Base-by-base conservation (phyloP, 2,329 filamentous ascomycete species). In the Tolypocladium tundrense region DNA sequence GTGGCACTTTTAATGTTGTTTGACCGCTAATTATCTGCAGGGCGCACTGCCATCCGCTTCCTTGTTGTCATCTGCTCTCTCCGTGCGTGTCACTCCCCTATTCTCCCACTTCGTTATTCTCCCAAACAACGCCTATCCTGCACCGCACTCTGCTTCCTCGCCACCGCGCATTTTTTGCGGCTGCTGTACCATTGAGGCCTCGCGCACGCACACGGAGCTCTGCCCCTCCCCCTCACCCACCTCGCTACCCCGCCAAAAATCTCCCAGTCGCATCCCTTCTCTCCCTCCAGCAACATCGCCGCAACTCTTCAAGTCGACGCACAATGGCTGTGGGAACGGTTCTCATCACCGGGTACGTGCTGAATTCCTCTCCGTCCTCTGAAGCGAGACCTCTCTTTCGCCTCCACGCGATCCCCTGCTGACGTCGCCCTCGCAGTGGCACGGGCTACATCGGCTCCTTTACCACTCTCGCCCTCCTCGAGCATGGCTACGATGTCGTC, bases 401-500 rank as follows among this genome's bases (percentile, higher is more conserved):
- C 37, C 1, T 5, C 37, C 5, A 5, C 7, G 45, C 35, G 16
- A 51, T 45, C 27, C 54, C 24, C 56, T 37, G 48, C 52, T 42
- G 19, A 45, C 41, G 7, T 53, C 27, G 53, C 39, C 16, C 7
- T 48, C 10, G 60, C 72, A 97, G 94, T 83, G 94, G 94, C 70
- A 96, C 92, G 64, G 94, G 94, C 79, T 99, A 99, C 82, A 99
- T 99, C 75, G 94, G 94, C 73, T 97, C 93, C 55, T 97, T 97
- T 81, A 99, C 94, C 61, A 81, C 90, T 58, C 86, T 99, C 55
- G 88, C 91, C 57, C 89, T 99, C 33, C 90, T 99, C 65, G 83
- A 97, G 71, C 89, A 94, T 70, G 92, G 87, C 73, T 97, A 97
- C 83, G 87, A 97, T 73, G 94, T 99, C 63, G 88, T 99, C 72